A percentile compares a stretch with the other conserved stretches of the same genome.
phyloP scores from a whole-genome alignment of 2,329 filamentous ascomycete genomes.

The Myriosclerotinia scirpicola region DNA sequence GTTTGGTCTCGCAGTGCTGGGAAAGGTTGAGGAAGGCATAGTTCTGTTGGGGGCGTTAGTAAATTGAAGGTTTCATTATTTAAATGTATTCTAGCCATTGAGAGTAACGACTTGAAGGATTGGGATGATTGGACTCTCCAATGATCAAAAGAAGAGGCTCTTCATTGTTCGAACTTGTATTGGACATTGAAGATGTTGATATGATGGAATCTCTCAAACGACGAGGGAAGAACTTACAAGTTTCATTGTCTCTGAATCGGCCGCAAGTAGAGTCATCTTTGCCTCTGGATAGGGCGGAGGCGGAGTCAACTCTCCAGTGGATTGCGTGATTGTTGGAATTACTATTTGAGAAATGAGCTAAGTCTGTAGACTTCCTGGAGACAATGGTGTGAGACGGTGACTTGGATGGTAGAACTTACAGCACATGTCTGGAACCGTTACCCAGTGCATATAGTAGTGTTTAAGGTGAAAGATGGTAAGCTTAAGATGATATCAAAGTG shows the following conservation, averaged over 20 bases:
- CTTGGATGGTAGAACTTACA: neutral
- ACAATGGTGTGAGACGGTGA: neutral
- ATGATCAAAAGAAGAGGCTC: neutral
- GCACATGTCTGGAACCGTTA: neutral
- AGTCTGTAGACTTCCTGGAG: neutral
- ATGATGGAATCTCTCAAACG: neutral
- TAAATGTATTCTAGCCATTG: neutral
- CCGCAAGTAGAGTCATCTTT: neutral
- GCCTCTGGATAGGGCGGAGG: neutral
- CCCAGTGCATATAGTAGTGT: neutral
- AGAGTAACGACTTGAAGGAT: too few relatives aligned
- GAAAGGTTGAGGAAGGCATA: neutral
- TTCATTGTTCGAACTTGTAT: neutral
- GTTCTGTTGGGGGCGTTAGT: neutral
- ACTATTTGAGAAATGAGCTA: neutral
- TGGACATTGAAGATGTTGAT: neutral
- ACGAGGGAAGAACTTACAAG: neutral
- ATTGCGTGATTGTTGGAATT: slow-evolving; percentile 5
- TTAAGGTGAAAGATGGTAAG: neutral
- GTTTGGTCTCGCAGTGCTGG: neutral
- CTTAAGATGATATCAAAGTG: neutral
- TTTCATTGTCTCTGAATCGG: neutral
- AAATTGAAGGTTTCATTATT: too few relatives aligned
- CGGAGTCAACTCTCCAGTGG: neutral
- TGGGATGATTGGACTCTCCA: neutral